Base-by-base conservation (phyloP, 1,139 yeast genomes). In the Zygoascus meyerae region DNA sequence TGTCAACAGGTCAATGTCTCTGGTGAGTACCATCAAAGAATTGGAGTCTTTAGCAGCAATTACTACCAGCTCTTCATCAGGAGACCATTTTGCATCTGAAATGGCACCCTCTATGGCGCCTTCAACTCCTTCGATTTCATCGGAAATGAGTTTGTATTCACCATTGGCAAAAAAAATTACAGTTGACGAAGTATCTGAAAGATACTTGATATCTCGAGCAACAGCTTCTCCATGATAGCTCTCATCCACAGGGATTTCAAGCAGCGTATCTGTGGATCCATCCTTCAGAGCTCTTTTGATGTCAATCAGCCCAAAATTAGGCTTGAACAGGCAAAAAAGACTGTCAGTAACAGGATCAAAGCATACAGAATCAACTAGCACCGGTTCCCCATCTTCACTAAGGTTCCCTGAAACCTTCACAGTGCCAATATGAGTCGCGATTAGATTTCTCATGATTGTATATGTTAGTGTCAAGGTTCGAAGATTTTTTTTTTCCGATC, bases 91-190 rank as follows among this genome's bases (percentile, higher is more conserved):
- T 0, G 96, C 94, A 16, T 87, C 82, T 34, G 67, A 62, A 12
- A 90, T 69, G 0, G 92, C 94, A 35, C 73, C 78, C 58, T 89
- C 97, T 30, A 92, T 81, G 17, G 90, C 76, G 0, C 97, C 97
- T 6, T 36, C 29, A 11, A 38, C 33, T n/a, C 32, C 16, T 14
- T 44, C 38, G 10, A 37, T 42, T 12, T 17, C 38, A 32, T 44
- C 42, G 33, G 34, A 18, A 15, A 31, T 16, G 9, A 39, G 28
- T 5, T 16, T 21, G 16, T 42, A 42, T 6, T 86, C 95, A 8
- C 74, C 74, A 29, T 55, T 60, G 9, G 58, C 51, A 33, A 66
- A 49, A 3, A 66, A 58, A 12, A 66, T 48, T 8, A 66, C 62
- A 2, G 59, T 59, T 2, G 55, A 47, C 15, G 55, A 56, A 10